A percentile compares a stretch with the other conserved stretches of the same genome.
Conservation (phyloP, 176 grass and related monocot species). For the Paspalum vaginatum region DNA sequence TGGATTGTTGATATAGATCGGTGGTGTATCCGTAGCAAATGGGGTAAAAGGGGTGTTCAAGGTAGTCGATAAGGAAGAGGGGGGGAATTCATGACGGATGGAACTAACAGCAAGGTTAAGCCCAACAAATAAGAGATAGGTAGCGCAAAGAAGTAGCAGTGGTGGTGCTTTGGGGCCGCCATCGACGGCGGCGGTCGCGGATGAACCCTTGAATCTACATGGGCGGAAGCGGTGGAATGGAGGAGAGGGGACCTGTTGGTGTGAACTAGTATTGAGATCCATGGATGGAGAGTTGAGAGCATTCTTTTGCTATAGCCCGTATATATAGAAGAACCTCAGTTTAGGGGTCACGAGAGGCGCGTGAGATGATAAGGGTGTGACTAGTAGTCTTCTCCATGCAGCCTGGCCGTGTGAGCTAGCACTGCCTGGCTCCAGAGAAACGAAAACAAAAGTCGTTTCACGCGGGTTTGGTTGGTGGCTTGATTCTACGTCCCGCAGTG, state of each 20-base stretch:
- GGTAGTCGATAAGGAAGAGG: neutral
- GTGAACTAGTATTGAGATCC: neutral
- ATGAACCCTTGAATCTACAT: neutral
- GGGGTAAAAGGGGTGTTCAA: neutral
- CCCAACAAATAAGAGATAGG: neutral
- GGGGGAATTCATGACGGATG: no score
- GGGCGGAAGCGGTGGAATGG: rapidly evolving
- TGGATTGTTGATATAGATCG: neutral
- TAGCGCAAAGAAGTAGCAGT: neutral
- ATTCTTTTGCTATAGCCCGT: neutral
- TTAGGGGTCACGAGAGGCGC: neutral
- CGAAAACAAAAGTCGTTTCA: no score
- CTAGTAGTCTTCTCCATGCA: no score
- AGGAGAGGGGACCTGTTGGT: neutral
- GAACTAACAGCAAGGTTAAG: rapidly evolving
- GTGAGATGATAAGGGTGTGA: neutral
- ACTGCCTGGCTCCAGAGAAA: no score
- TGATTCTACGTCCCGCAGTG: no score
- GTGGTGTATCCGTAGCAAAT: neutral
- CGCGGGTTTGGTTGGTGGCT: no score
- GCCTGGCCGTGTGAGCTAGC: no score
- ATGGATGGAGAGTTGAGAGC: neutral
- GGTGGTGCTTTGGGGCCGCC: neutral
- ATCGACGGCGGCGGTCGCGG: neutral
- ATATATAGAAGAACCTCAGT: neutral